phyloP scores from a whole-genome alignment of 768 basidiomycete genomes.

The Mycena crocata region DNA sequence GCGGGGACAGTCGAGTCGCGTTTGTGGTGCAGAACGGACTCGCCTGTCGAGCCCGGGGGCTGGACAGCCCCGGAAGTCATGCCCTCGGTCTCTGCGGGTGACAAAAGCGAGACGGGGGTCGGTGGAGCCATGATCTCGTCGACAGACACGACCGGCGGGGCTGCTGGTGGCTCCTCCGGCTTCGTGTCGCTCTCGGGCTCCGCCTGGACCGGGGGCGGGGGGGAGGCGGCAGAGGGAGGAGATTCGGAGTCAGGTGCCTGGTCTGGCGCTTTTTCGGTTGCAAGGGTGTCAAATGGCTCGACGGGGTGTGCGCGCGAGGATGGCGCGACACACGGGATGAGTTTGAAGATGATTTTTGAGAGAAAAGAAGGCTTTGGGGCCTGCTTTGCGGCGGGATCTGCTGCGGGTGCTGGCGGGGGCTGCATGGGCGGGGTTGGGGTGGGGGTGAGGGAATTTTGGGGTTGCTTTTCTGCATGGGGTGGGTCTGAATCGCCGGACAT shows the following conservation, averaged over 20 bases:
- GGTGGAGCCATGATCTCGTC: slow-evolving; percentile 33
- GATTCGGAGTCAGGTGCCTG: slow-evolving; percentile 5
- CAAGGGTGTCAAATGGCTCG: slow-evolving; percentile 21
- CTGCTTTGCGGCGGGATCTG: slow-evolving; percentile 10
- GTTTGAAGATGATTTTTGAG: slow-evolving; percentile 18
- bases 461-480: too few species aligned
- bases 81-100: slow-evolving; percentile 78
- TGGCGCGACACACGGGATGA: slow-evolving; percentile 27
- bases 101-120: slow-evolving; percentile 31
- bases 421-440: slow-evolving; percentile 1
- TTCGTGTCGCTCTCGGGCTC: slow-evolving; percentile 2
- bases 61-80: slow-evolving; percentile 92
- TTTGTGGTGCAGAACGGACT: slow-evolving; percentile 44
- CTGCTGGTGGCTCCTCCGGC: slow-evolving; percentile 8
- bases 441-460: not conserved
- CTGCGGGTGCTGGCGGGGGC: not conserved
- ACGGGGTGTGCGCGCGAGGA: slow-evolving; percentile 27
- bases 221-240: not conserved
- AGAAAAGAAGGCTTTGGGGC: slow-evolving; percentile 11
- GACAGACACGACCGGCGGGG: slow-evolving; percentile 20
- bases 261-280: slow-evolving; percentile 27
- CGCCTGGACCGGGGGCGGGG: not conserved
- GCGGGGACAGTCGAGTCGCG: slow-evolving; percentile 47
- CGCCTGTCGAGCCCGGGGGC: slow-evolving; percentile 85
- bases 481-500: too few species aligned